These are phyloP conservation scores for Chalaropsis ovoidea DNA, from an alignment of 2,329 filamentous ascomycete species.

Conservation along the genomic window DNA sequence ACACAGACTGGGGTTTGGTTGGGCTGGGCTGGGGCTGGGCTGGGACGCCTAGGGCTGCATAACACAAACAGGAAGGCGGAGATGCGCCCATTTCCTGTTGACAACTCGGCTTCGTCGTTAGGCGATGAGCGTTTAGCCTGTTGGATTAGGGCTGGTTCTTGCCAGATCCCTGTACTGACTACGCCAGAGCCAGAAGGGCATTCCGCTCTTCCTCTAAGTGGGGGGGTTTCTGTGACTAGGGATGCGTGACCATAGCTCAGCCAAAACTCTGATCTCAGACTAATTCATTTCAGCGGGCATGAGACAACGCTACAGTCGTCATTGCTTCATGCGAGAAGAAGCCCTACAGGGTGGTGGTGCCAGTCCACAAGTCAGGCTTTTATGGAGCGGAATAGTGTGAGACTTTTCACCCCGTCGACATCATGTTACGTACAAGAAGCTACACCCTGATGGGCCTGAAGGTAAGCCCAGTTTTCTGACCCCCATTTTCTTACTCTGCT, in stretches of 20 bases:
- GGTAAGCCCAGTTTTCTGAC: neutral
- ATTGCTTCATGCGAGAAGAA: neutral
- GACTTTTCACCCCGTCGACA: neutral
- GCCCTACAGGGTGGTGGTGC: neutral
- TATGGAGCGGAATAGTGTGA: neutral
- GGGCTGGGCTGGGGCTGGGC: too few species aligned
- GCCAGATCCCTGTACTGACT: neutral
- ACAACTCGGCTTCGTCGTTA: neutral
- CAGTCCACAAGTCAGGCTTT: neutral
- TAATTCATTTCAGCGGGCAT: neutral
- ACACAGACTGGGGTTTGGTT: neutral
- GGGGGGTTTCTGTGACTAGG: constrained; percentile 11
- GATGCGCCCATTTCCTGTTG: neutral
- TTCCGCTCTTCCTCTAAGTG: constrained; percentile 11
- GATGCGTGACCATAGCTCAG: constrained; percentile 7
- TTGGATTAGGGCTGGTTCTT: constrained; percentile 1
- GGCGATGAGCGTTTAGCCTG: neutral
- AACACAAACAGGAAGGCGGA: neutral
- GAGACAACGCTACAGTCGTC: neutral
- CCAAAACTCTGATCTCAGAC: neutral
- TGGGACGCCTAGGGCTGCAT: neutral
- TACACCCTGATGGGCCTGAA: neutral
- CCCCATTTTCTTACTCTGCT: neutral
- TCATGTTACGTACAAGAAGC: constrained; percentile 9
- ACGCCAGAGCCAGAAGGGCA: constrained; percentile 8